These are phyloP conservation scores for Suillus subaureus DNA, from an alignment of 768 basidiomycete genomes.

Conservation along the genomic window DNA sequence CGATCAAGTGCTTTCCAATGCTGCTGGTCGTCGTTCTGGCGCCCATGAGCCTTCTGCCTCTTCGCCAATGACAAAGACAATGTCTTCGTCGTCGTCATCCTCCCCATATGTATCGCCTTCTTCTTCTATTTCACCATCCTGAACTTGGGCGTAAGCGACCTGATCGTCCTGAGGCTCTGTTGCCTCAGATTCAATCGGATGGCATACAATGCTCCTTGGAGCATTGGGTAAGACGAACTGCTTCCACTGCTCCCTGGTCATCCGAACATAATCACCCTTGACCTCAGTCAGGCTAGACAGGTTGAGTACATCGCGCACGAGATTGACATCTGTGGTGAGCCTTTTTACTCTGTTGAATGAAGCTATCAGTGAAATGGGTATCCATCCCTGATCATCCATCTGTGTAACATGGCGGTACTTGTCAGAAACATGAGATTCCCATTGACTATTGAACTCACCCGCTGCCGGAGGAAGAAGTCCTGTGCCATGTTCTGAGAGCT, in stretches of 20 bases:
- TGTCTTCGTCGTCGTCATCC: slow-evolving; percentile 73
- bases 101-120: slow-evolving; percentile 44
- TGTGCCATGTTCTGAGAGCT: slow-evolving; percentile 88
- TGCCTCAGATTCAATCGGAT: slow-evolving; percentile 9
- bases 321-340: slow-evolving; percentile 57
- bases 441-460: slow-evolving; percentile 49
- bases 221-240: slow-evolving; percentile 64
- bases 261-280: slow-evolving; percentile 65
- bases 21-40: slow-evolving; percentile 27
- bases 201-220: slow-evolving; percentile 39
- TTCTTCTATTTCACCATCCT: slow-evolving; percentile 21
- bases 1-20: slow-evolving; percentile 1
- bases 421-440: not conserved
- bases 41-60: slow-evolving; percentile 43
- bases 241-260: slow-evolving; percentile 61
- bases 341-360: slow-evolving; percentile 84
- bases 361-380: slow-evolving; percentile 76
- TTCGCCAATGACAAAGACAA: slow-evolving; percentile 70
- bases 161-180: not conserved
- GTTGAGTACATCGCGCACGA: slow-evolving; percentile 71
- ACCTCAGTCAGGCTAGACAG: slow-evolving; percentile 75
- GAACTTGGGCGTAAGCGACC: not conserved
- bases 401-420: slow-evolving; percentile 32
- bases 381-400: slow-evolving; percentile 93
- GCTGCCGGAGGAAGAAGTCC: slow-evolving; percentile 79